Evolutionary conservation across 257 asterid species (phyloP), one percentile per base, ranked within the genome.

Genomic region (Coffea eugenioides): DNA sequence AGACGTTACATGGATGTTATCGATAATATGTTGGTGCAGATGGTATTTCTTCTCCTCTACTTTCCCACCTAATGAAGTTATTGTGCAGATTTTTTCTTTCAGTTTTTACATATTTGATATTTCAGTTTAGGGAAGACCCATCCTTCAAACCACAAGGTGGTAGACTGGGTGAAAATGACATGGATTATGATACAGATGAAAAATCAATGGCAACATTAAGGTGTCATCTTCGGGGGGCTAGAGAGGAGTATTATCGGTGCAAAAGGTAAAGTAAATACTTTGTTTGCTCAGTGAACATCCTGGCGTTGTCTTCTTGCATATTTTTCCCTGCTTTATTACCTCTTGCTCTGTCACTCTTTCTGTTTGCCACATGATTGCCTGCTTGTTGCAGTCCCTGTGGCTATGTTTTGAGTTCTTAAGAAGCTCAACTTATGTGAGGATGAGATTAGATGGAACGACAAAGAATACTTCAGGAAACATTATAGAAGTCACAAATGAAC

Each of bases 71-170:
- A 27, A 41, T 52, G 75, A 76, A 74, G n/a, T 65, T 56, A 48
- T 84, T 80, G 81, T 80, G 77, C 56, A 49, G 69, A 65, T 65
- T 79, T 49, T 74, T 21, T 64, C 13, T 65, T 82, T 49, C 67
- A 75, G 49, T 59, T 56, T 66, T 79, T 79, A 65, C 74, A 76
- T 8, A 46, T 81, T 77, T 78, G 76, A 82, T 81, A n/a, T 64
- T 78, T 77, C 85, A 96, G 99, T 87, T 96, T 76, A 90, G 88
- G 87, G 96, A 90, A 85, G 98, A 96, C 83, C 97, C 98, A 79
- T 91, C 99, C 66, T 96, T 96, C 89, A 96, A 96, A 87, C 99
- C 99, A 20, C 99, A 94, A 90, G 98, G 99, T 62, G 99, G 98
- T 72, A 92, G 83, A 80, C 78, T 96, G 85, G 99, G 99, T 75